A percentile compares a stretch with the other conserved stretches of the same genome.
Evolutionary conservation across 1,284 basidiomycete genomes (phyloP).

Genomic region (Trichosporon ovoides): DNA sequence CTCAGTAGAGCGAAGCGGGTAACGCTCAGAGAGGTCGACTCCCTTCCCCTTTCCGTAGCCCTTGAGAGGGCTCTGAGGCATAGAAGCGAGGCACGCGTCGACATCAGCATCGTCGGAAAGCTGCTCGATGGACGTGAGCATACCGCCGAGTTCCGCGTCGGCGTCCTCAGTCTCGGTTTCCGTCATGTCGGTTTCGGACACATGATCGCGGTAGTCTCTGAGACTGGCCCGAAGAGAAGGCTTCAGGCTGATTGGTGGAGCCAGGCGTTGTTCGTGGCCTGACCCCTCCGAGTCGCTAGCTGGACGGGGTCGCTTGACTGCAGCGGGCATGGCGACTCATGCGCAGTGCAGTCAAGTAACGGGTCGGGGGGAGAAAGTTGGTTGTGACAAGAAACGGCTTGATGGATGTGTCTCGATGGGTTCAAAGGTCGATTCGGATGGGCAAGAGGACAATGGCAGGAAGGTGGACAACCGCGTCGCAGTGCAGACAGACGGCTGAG

Average conservation of each 20-base stretch:
- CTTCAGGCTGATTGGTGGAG: neutral
- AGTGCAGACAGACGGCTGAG: no score
- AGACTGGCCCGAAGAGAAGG: neutral
- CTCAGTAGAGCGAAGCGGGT: neutral
- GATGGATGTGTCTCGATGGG: neutral
- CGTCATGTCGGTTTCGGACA: neutral
- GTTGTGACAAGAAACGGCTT: neutral
- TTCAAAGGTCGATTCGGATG: neutral
- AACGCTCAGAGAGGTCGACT: conserved; percentile 11
- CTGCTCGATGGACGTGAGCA: conserved; percentile 2
- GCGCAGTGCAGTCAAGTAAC: neutral
- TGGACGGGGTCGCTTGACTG: conserved; percentile 3
- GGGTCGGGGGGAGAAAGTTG: neutral
- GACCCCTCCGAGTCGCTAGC: neutral
- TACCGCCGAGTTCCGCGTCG: neutral
- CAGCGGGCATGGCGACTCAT: conserved; percentile 4
- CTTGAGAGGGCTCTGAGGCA: neutral
- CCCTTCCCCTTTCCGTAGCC: conserved; percentile 8
- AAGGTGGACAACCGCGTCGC: neutral
- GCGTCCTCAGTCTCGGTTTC: neutral
- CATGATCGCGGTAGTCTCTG: conserved; percentile 1
- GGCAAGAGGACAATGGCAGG: neutral
- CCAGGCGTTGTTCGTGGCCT: conserved; percentile 1
- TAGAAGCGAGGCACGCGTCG: conserved; percentile 1
- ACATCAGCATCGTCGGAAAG: conserved; percentile 7